Conservation (phyloP, 1,139 yeast genomes). For the Suhomyces taliae region DNA sequence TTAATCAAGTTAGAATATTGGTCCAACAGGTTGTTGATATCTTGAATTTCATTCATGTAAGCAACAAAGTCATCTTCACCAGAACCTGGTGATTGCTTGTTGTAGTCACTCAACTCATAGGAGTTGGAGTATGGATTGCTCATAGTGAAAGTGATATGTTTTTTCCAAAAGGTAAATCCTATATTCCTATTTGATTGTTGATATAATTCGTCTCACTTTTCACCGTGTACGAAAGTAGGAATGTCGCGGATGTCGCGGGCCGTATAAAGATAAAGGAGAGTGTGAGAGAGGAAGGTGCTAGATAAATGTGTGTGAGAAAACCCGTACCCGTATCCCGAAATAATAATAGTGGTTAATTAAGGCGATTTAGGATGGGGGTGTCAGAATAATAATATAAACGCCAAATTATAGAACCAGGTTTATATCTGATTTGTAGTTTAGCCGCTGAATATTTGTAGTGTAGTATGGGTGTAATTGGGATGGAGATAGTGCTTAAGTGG, state of each 20-base stretch:
- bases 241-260: slow-evolving; percentile 10
- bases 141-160: slow-evolving; percentile 13
- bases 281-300: not conserved
- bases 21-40: slow-evolving; percentile 75
- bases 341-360: too few species aligned
- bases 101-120: slow-evolving; percentile 38
- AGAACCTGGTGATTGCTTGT: slow-evolving; percentile 25
- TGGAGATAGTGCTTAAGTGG: too few species aligned
- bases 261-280: not conserved
- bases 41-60: slow-evolving; percentile 82
- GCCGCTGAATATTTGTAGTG: too few species aligned
- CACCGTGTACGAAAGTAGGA: slow-evolving; percentile 13
- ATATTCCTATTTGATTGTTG: not conserved
- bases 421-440: too few species aligned
- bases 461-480: too few species aligned
- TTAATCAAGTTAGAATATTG: slow-evolving; percentile 77
- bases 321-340: too few species aligned
- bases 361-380: too few species aligned
- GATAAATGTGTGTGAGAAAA: too few species aligned
- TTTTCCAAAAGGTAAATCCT: not conserved
- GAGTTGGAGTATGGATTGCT: slow-evolving; percentile 29
- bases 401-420: too few species aligned
- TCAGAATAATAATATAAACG: too few species aligned
- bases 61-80: slow-evolving; percentile 62
- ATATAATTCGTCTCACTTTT: slow-evolving; percentile 1